Percentiles rank a stretch among this genome's conserved stretches.
phyloP scores from a whole-genome alignment of 306 rosid genomes.

The Calophaca sinica region DNA sequence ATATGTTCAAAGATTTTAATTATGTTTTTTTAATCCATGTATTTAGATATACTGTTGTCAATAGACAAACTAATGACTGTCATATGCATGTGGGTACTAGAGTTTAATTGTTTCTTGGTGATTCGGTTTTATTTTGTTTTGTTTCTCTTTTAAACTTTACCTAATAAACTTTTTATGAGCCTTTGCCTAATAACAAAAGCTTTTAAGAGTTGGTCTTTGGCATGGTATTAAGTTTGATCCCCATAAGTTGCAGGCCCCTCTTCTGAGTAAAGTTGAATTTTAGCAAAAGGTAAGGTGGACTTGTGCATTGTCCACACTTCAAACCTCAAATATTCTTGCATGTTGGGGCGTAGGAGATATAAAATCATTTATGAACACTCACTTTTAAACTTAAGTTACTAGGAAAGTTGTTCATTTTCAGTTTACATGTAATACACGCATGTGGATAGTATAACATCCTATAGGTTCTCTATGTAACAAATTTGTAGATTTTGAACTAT shows the following conservation, averaged over 20 bases:
- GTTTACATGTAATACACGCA: not conserved
- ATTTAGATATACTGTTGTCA: conserved; percentile 18
- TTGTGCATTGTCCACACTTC: not conserved
- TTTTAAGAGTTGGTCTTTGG: not conserved
- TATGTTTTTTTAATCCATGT: not conserved
- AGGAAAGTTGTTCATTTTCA: not conserved
- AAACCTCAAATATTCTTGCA: not conserved
- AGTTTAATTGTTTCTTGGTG: conserved; percentile 1
- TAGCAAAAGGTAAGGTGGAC: not conserved
- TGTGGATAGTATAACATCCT: not conserved
- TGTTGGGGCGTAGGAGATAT: not conserved
- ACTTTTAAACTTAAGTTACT: not conserved
- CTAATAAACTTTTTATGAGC: no score
- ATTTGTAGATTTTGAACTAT: conserved; percentile 23
- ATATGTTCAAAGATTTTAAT: conserved; percentile 12
- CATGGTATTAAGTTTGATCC: not conserved
- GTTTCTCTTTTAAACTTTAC: not conserved
- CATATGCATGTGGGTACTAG: conserved; percentile 6
- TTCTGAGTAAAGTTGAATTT: conserved; percentile 12
- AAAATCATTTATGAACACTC: conserved; percentile 20
- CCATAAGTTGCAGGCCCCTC: not conserved
- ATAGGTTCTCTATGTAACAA: not conserved
- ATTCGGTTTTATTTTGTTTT: conserved; percentile 10
- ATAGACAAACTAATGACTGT: conserved; percentile 1
- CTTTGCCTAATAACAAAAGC: not conserved